A percentile compares a stretch with the other conserved stretches of the same genome.
Evolutionary conservation across 306 rosid genomes (phyloP).

Genomic region (Prosopis cineraria): DNA sequence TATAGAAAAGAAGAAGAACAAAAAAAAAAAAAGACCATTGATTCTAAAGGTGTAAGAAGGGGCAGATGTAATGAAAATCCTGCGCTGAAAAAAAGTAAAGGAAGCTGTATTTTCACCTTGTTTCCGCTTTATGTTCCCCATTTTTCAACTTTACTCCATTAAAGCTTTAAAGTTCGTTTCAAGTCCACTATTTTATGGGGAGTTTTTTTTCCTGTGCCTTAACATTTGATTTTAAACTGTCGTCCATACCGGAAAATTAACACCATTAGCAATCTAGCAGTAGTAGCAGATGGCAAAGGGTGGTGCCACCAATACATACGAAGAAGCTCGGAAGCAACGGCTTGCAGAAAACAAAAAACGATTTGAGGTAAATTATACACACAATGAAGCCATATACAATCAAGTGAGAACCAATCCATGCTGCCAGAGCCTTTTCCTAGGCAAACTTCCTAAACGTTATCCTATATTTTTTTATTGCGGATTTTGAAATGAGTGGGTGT

Average conservation of each 20-base stretch:
- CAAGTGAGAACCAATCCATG: too few species aligned
- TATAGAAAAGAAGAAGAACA: not conserved
- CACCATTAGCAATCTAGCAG: not conserved
- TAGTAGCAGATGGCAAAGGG: conserved; percentile 46
- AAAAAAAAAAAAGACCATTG: not conserved
- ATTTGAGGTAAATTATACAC: conserved; percentile 53
- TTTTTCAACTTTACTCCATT: not conserved
- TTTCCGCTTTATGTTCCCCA: not conserved
- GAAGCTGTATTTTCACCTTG: not conserved
- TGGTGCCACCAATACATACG: conserved; percentile 45
- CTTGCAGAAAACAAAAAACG: conserved; percentile 70
- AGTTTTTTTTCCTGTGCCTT: not conserved
- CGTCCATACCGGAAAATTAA: not conserved
- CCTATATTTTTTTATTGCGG: not conserved
- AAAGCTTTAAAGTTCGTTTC: not conserved
- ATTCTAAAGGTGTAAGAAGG: not conserved
- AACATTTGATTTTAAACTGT: not conserved
- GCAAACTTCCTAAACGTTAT: not conserved
- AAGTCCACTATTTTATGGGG: not conserved
- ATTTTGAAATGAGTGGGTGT: not conserved
- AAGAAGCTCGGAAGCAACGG: conserved; percentile 69
- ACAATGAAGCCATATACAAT: too few species aligned
- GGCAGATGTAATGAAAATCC: not conserved
- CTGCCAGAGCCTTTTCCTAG: not conserved
- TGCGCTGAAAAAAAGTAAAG: not conserved